Conservation (phyloP, 2,329 filamentous ascomycete species). For the Rachicladosporium sp. region DNA sequence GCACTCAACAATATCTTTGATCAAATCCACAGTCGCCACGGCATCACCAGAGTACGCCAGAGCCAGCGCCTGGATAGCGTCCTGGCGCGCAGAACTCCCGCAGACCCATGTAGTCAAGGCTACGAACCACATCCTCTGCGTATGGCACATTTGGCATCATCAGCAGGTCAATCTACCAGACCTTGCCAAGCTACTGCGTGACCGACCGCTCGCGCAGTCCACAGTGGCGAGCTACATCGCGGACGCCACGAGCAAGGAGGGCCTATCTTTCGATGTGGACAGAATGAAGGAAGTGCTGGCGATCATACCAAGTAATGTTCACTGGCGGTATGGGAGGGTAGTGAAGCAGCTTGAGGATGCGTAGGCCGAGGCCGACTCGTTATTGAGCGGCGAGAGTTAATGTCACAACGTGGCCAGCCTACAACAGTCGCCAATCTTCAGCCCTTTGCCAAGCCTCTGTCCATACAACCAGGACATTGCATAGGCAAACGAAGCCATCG, state of each 20-base stretch:
- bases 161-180: slow-evolving; percentile 35
- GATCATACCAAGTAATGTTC: slow-evolving; percentile 13
- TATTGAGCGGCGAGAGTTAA: too few relatives aligned
- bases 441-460: too few relatives aligned
- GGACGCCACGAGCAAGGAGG: slow-evolving; percentile 40
- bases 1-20: neutral
- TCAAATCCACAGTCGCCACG: neutral
- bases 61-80: slow-evolving; percentile 10
- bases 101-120: slow-evolving; percentile 4
- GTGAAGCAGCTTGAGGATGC: too few relatives aligned
- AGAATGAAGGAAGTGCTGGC: slow-evolving; percentile 15
- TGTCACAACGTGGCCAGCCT: too few relatives aligned
- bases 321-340: slow-evolving; percentile 6
- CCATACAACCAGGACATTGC: too few relatives aligned
- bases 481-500: too few relatives aligned
- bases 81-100: slow-evolving; percentile 5
- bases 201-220: slow-evolving; percentile 44
- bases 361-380: too few relatives aligned
- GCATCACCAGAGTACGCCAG: slow-evolving; percentile 4
- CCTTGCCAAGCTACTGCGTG: slow-evolving; percentile 45
- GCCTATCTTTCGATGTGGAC: slow-evolving; percentile 34
- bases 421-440: too few relatives aligned
- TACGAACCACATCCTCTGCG: slow-evolving; percentile 24
- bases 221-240: slow-evolving; percentile 51
- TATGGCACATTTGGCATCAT: slow-evolving; percentile 56